Evolutionary conservation across 345 rosid species (phyloP), one percentile per base, ranked within the genome.

Genomic region (Gossypioides kirkii): DNA sequence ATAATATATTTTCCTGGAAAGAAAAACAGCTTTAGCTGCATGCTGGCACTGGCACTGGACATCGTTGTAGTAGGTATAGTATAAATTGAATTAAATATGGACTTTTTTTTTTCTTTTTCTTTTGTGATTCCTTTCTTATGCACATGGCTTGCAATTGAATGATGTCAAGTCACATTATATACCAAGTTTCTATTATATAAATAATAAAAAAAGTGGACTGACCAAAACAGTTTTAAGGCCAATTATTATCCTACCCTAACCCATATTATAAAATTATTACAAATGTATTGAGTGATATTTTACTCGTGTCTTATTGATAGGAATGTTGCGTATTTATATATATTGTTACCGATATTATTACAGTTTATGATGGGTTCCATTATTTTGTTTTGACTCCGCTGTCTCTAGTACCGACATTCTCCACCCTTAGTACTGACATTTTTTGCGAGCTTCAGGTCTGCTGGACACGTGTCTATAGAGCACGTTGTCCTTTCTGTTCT

Each of bases 141-240:
- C 71, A 78, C 77, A 63, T 78, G 75, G 75, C 49, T 53, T 73
- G 77, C 77, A 50, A 23, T 23, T 36, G 23, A 42, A 23, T 26
- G 18, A 63, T 53, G 73, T 69, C 53, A 25, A 52, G 16, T 69
- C 42, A 49, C 42, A 69, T 28, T n/a, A 52, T 9, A 20, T 52
- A 32, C 38, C 38, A 9, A 6, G 10, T 52, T 52, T 52, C 20
- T 52, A 5, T 32, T 32, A 32, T 32, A 32, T 32, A 32, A 32
- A 32, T 32, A 32, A 32, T 54, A 18, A 61, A 61, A 43, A 11
- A 10, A 43, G 22, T 13, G 11, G 7, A 22, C 54, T 20, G 42
- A 66, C 54, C 70, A 66, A 45, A 47, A 46, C 71, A 16, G 55
- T 46, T 32, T 49, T 6, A 13, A 66, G 70, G 20, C 8, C 22